A percentile compares a stretch with the other conserved stretches of the same genome.
phyloP scores from a whole-genome alignment of 805 yeast species.

The Komagataella pseudopastoris region DNA sequence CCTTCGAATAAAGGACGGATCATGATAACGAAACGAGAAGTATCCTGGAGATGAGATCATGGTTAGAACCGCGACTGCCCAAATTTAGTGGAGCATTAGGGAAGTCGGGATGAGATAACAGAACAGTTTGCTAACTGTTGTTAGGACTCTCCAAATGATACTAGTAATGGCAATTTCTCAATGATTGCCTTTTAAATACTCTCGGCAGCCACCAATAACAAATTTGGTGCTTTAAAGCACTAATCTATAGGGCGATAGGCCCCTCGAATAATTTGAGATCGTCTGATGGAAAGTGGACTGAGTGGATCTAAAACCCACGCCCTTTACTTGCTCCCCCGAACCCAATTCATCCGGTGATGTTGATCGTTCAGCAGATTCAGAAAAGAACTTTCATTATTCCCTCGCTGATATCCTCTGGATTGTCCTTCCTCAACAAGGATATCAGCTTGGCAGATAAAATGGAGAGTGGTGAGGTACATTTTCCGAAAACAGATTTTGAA shows the following conservation, averaged over 20 bases:
- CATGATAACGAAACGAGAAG: background rate
- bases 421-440: constrained; percentile 19
- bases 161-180: too few species aligned
- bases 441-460: constrained; percentile 46
- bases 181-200: too few species aligned
- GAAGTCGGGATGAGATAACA: too few species aligned
- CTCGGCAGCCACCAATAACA: too few species aligned
- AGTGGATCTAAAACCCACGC: background rate
- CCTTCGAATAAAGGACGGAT: background rate
- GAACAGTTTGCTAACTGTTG: too few species aligned
- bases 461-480: constrained; percentile 35
- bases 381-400: background rate
- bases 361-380: background rate
- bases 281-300: background rate
- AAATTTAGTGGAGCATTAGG: too few species aligned
- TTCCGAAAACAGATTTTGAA: constrained; percentile 18
- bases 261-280: background rate
- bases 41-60: background rate
- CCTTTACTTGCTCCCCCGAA: background rate
- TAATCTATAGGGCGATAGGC: background rate
- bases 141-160: too few species aligned
- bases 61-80: background rate
- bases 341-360: background rate
- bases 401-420: background rate
- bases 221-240: background rate